phyloP scores from a whole-genome alignment of 2,329 filamentous ascomycete species.

The Aspergillus novofumigatus region DNA sequence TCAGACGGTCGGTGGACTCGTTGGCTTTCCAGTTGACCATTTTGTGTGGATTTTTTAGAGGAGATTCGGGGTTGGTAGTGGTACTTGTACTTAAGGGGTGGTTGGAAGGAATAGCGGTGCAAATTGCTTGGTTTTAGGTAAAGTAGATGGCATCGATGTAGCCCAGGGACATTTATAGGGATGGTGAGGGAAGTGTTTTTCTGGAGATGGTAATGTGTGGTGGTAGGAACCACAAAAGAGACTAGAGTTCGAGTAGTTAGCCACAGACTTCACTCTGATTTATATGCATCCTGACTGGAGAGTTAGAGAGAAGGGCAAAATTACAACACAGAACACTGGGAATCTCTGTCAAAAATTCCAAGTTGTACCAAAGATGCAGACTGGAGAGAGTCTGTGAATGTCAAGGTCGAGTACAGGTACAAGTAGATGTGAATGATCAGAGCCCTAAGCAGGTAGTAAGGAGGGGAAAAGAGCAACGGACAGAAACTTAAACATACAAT shows the following conservation, averaged over 20 bases:
- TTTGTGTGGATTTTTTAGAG: constrained; percentile 1
- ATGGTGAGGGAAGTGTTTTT: background rate
- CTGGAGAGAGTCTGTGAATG: background rate
- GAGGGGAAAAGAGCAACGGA: constrained; percentile 3
- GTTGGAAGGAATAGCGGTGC: background rate
- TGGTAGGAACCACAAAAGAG: background rate
- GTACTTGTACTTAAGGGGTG: background rate
- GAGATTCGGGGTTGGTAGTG: background rate
- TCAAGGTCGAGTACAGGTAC: background rate
- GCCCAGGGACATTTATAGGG: background rate
- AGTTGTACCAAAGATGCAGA: background rate
- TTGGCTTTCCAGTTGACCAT: constrained; percentile 31
- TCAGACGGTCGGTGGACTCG: constrained; percentile 22
- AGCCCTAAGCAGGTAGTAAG: background rate
- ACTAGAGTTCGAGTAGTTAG: background rate
- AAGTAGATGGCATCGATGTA: background rate
- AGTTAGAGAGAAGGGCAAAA: background rate
- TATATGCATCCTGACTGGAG: background rate
- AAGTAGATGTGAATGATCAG: background rate
- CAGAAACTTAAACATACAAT: background rate
- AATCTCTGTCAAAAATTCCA: background rate
- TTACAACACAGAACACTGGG: background rate
- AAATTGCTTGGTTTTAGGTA: background rate
- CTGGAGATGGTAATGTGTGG: background rate
- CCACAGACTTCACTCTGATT: background rate